A percentile compares a stretch with the other conserved stretches of the same genome.
phyloP scores from a whole-genome alignment of 2,329 filamentous ascomycete genomes.

The Aspergillus versicolor region DNA sequence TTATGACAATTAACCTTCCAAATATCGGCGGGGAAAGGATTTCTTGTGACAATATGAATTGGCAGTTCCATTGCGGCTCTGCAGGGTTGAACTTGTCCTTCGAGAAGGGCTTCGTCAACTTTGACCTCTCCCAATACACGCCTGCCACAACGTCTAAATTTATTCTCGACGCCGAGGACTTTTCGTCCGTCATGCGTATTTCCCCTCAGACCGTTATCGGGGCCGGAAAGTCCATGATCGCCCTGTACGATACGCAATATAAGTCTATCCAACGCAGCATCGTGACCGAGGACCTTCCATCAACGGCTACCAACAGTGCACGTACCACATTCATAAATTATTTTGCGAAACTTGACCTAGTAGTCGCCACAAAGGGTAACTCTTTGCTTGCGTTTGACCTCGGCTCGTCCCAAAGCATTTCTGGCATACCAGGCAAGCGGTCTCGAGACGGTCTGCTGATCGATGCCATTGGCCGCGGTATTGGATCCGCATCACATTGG shows the following conservation, averaged over 20 bases:
- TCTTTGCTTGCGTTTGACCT: constrained; percentile 48
- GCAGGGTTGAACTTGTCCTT: constrained; percentile 42
- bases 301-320: constrained; percentile 21
- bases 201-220: constrained; percentile 44
- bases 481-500: constrained; percentile 32
- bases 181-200: constrained; percentile 44
- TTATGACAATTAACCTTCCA: constrained; percentile 38
- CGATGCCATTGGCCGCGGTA: constrained; percentile 44
- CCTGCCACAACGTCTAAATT: constrained; percentile 40
- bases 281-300: constrained; percentile 31
- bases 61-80: constrained; percentile 42
- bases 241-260: constrained; percentile 48
- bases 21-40: constrained; percentile 28
- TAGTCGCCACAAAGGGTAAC: constrained; percentile 42
- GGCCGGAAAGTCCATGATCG: constrained; percentile 42
- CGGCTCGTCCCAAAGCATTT: constrained; percentile 29
- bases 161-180: constrained; percentile 35
- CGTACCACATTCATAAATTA: constrained; percentile 42
- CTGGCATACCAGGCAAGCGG: constrained; percentile 36
- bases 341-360: constrained; percentile 44
- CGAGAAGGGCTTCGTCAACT: constrained; percentile 39
- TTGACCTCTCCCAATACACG: constrained; percentile 45
- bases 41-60: constrained; percentile 29
- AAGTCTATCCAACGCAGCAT: constrained; percentile 46
- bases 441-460: constrained; percentile 41